Evolutionary conservation across 768 basidiomycete genomes (phyloP).

Genomic region (Brasilioporus rufonigricans): DNA sequence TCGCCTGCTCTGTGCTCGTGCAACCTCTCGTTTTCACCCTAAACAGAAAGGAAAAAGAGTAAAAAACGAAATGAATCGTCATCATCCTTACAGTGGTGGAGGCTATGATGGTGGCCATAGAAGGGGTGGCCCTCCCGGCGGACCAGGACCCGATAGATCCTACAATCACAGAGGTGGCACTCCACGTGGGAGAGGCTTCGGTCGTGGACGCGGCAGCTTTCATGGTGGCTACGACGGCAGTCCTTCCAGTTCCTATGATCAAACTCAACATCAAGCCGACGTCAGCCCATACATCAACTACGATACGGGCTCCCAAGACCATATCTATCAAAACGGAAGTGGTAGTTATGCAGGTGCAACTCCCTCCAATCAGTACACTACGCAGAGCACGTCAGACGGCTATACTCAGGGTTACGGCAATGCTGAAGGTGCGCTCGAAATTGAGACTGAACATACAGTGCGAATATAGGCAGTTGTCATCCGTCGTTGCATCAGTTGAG

Average conservation of each 20-base stretch:
- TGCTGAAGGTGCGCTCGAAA: slow-evolving; percentile 83
- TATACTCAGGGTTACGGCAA: slow-evolving; percentile 61
- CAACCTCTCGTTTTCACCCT: slow-evolving; percentile 23
- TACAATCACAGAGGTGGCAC: slow-evolving; percentile 60
- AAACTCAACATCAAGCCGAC: slow-evolving; percentile 60
- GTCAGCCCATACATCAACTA: slow-evolving; percentile 69
- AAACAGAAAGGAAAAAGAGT: slow-evolving; percentile 26
- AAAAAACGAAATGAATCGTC: slow-evolving; percentile 69
- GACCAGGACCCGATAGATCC: slow-evolving; percentile 73
- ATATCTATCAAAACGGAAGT: slow-evolving; percentile 72
- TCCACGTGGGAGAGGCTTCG: slow-evolving; percentile 45
- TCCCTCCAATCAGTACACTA: slow-evolving; percentile 51
- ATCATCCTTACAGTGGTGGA: slow-evolving; percentile 76
- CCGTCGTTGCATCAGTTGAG: slow-evolving; percentile 34
- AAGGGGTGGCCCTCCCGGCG: slow-evolving; percentile 64
- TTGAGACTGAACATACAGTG: slow-evolving; percentile 55
- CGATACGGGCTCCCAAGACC: slow-evolving; percentile 53
- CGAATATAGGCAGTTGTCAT: slow-evolving; percentile 41
- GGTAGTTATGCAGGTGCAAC: slow-evolving; percentile 51
- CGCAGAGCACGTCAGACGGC: slow-evolving; percentile 44
- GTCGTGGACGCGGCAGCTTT: slow-evolving; percentile 53
- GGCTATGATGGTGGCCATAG: slow-evolving; percentile 58
- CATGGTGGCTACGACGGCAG: slow-evolving; percentile 56
- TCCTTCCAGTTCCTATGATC: slow-evolving; percentile 61
- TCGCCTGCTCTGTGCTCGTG: slow-evolving; percentile 24